phyloP scores from a whole-genome alignment of 106 monocot species.

The Allium sativum region DNA sequence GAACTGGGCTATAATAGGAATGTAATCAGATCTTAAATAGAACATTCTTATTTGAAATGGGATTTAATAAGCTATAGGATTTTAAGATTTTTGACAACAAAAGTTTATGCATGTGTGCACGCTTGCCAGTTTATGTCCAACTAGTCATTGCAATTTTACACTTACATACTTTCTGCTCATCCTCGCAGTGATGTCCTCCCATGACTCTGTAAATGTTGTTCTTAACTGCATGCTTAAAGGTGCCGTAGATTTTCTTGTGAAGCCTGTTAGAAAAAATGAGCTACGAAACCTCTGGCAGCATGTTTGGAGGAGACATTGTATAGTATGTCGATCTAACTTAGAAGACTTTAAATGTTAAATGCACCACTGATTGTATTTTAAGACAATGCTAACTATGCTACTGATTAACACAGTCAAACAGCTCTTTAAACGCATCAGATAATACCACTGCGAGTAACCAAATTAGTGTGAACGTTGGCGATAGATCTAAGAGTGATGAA shows the following conservation, averaged over 20 bases:
- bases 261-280: slow-evolving; percentile 87
- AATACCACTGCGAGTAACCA: slow-evolving; percentile 64
- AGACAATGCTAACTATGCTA: background rate
- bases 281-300: slow-evolving; percentile 90
- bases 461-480: slow-evolving; percentile 38
- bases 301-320: slow-evolving; percentile 82
- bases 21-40: too few species aligned
- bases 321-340: slow-evolving; percentile 32
- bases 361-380: too few species aligned
- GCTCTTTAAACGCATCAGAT: slow-evolving; percentile 36
- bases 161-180: background rate
- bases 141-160: too few species aligned
- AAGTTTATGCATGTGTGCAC: too few species aligned
- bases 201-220: slow-evolving; percentile 70
- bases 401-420: slow-evolving; percentile 37
- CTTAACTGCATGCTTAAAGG: slow-evolving; percentile 90
- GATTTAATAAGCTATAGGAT: too few species aligned
- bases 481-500: slow-evolving; percentile 32
- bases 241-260: slow-evolving; percentile 80
- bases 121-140: too few species aligned
- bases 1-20: too few species aligned
- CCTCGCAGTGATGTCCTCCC: slow-evolving; percentile 73
- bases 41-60: too few species aligned
- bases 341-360: too few species aligned
- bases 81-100: too few species aligned